Evolutionary conservation across 2,329 filamentous ascomycete genomes (phyloP).

Genomic region (Pseudocercospora ulei): DNA sequence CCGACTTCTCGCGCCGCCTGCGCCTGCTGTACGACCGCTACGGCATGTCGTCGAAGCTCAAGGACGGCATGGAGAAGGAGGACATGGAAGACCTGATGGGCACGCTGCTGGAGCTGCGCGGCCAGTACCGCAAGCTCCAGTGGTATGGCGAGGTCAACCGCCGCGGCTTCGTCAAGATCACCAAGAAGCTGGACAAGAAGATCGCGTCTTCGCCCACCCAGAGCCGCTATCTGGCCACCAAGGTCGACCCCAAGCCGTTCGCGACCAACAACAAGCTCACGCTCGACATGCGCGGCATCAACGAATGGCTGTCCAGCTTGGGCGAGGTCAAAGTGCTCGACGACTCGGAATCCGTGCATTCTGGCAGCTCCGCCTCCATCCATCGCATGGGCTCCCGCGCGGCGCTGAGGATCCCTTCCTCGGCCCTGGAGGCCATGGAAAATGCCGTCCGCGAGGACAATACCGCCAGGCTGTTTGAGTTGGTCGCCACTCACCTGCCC

Average conservation of each 20-base stretch:
- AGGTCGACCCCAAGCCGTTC: conserved; percentile 81
- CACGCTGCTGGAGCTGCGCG: conserved; percentile 76
- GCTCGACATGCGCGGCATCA: conserved; percentile 58
- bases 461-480: conserved; percentile 45
- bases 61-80: conserved; percentile 68
- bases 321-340: conserved; percentile 67
- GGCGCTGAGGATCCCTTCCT: conserved; percentile 59
- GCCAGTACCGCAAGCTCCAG: conserved; percentile 79
- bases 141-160: conserved; percentile 98
- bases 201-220: conserved; percentile 62
- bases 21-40: conserved; percentile 82
- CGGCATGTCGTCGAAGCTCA: conserved; percentile 59
- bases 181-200: conserved; percentile 97
- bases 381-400: conserved; percentile 67
- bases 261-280: conserved; percentile 59
- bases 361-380: conserved; percentile 52
- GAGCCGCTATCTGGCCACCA: conserved; percentile 76
- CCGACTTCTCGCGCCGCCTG: conserved; percentile 71
- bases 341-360: conserved; percentile 62
- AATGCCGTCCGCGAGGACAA: conserved; percentile 62
- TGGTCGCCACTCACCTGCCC: conserved; percentile 28
- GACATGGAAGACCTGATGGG: conserved; percentile 87
- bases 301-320: conserved; percentile 80
- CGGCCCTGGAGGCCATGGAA: conserved; percentile 62
- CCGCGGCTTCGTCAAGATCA: conserved; percentile 92